Conservation (phyloP, 805 yeast genomes). For the Saccharomycopsis fibuligera region DNA sequence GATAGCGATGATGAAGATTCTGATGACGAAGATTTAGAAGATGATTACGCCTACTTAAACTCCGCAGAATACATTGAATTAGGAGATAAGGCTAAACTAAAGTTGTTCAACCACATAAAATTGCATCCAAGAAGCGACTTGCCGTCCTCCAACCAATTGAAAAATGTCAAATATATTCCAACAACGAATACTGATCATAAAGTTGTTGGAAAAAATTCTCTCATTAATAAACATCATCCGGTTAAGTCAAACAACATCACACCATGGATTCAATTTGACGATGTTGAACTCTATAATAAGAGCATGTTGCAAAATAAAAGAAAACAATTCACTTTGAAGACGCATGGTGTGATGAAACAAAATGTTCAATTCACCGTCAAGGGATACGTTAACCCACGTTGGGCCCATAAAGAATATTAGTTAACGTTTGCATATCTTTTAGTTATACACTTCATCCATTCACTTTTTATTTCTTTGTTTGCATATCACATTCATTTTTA, state of each 20-base stretch:
- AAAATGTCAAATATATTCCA: slow-evolving; percentile 10
- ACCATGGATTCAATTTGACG: slow-evolving; percentile 20
- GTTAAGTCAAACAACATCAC: not conserved
- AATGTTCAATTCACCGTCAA: slow-evolving; percentile 41
- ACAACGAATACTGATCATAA: not conserved
- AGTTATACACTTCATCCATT: too few relatives aligned
- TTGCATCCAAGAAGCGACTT: slow-evolving; percentile 18
- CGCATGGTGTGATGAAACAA: slow-evolving; percentile 19
- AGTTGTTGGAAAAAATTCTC: not conserved
- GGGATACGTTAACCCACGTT: slow-evolving; percentile 44
- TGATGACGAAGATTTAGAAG: slow-evolving; percentile 8
- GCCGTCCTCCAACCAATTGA: slow-evolving; percentile 7
- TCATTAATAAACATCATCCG: not conserved
- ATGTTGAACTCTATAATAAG: slow-evolving; percentile 1
- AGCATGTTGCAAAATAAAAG: not conserved
- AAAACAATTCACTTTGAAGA: slow-evolving; percentile 2
- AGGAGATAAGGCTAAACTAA: slow-evolving; percentile 18
- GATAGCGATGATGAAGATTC: not conserved
- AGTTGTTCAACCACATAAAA: slow-evolving; percentile 18
- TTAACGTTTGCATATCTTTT: too few relatives aligned
- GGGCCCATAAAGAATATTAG: slow-evolving; percentile 30
- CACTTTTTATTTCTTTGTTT: too few relatives aligned
- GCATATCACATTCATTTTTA: too few relatives aligned
- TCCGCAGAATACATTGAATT: slow-evolving; percentile 6
- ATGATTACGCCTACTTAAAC: slow-evolving; percentile 4